These are phyloP conservation scores for Dictyostelium intermedium DNA, from an alignment of 78 protist genomes.

Conservation along the genomic window DNA sequence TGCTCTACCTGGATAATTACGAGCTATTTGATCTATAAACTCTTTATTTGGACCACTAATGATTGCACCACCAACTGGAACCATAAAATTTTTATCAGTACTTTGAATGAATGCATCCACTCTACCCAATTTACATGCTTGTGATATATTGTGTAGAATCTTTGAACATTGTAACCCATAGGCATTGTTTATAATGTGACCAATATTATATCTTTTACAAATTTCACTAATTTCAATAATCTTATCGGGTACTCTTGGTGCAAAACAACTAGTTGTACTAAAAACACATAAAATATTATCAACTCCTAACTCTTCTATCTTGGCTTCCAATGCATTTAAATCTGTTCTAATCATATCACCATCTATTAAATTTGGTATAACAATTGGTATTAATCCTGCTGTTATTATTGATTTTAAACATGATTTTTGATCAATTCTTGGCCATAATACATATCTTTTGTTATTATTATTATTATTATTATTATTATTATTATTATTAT, in stretches of 20 bases:
- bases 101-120: slow-evolving; percentile 96
- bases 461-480: background rate
- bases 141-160: slow-evolving; percentile 48
- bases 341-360: slow-evolving; percentile 89
- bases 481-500: too few relatives aligned
- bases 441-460: slow-evolving; percentile 92
- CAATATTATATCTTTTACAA: slow-evolving; percentile 84
- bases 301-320: slow-evolving; percentile 66
- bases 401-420: slow-evolving; percentile 96
- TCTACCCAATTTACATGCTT: slow-evolving; percentile 78
- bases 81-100: slow-evolving; percentile 99
- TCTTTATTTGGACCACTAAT: slow-evolving; percentile 74
- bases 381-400: slow-evolving; percentile 90
- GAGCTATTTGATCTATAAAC: slow-evolving; percentile 54
- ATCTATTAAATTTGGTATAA: slow-evolving; percentile 80
- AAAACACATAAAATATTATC: slow-evolving; percentile 93
- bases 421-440: slow-evolving; percentile 99
- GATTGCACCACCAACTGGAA: slow-evolving; percentile 99
- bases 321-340: slow-evolving; percentile 20
- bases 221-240: slow-evolving; percentile 87
- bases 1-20: slow-evolving; percentile 95
- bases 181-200: slow-evolving; percentile 98
- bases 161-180: slow-evolving; percentile 95
- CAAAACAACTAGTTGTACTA: slow-evolving; percentile 97
- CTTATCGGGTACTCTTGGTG: slow-evolving; percentile 97